Evolutionary conservation across 2,329 filamentous ascomycete species (phyloP).

Genomic region (Alternaria sp.): DNA sequence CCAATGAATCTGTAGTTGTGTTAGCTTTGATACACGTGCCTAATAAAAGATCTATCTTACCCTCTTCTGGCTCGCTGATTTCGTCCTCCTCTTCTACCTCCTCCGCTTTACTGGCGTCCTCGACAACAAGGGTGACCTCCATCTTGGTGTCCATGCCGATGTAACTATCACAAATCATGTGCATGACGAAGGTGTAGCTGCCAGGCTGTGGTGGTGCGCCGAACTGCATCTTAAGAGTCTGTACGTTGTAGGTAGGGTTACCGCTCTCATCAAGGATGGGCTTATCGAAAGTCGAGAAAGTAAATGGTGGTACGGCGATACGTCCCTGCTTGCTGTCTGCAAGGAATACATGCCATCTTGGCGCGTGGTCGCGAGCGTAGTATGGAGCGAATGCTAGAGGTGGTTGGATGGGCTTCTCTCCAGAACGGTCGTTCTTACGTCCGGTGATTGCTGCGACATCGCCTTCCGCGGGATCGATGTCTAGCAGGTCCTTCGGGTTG

Average conservation of each 20-base stretch:
- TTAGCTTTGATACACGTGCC: slow-evolving; percentile 26
- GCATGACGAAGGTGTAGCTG: slow-evolving; percentile 93
- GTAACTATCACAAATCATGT: slow-evolving; percentile 93
- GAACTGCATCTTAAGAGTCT: slow-evolving; percentile 97
- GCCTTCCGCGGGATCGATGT: slow-evolving; percentile 90
- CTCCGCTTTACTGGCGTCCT: slow-evolving; percentile 84
- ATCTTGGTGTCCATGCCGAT: slow-evolving; percentile 91
- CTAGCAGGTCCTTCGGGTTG: slow-evolving; percentile 80
- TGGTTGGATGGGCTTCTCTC: slow-evolving; percentile 71
- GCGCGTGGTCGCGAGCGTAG: slow-evolving; percentile 85
- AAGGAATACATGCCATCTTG: slow-evolving; percentile 93
- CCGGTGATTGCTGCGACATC: slow-evolving; percentile 86
- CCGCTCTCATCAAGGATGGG: slow-evolving; percentile 80
- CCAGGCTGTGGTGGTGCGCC: slow-evolving; percentile 90
- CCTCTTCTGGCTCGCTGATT: slow-evolving; percentile 97
- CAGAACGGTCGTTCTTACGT: slow-evolving; percentile 70
- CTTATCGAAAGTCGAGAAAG: slow-evolving; percentile 91
- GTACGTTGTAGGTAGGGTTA: slow-evolving; percentile 90
- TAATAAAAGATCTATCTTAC: slow-evolving; percentile 60
- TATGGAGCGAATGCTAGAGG: slow-evolving; percentile 91
- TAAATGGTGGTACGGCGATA: slow-evolving; percentile 94
- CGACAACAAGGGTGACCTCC: slow-evolving; percentile 87
- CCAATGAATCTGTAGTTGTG: slow-evolving; percentile 73
- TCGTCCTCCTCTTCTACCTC: slow-evolving; percentile 86
- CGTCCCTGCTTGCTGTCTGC: slow-evolving; percentile 93